These are phyloP conservation scores for Venturia pyrina DNA, from an alignment of 2,329 filamentous ascomycete species.

Conservation along the genomic window DNA sequence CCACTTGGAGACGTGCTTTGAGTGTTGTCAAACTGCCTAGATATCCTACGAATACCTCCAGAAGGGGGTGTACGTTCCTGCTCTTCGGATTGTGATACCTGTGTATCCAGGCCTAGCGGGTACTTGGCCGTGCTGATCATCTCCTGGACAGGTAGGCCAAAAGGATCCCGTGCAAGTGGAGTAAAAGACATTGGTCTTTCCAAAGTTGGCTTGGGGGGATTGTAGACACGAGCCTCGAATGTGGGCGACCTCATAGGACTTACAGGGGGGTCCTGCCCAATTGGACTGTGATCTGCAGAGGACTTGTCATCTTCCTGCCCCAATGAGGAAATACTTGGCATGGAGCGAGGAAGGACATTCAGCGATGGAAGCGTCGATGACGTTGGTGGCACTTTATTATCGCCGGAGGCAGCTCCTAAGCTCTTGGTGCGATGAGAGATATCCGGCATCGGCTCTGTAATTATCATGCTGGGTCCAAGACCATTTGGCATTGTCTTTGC, in stretches of 20 bases:
- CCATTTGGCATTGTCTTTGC: neutral
- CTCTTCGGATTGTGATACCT: neutral
- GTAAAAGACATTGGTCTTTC: conserved; percentile 22
- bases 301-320: neutral
- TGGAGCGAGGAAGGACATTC: neutral
- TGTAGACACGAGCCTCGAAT: neutral
- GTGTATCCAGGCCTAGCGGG: conserved; percentile 3
- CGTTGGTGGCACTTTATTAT: neutral
- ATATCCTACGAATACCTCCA: neutral
- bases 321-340: conserved; percentile 8
- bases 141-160: conserved; percentile 12
- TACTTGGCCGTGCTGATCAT: conserved; percentile 10
- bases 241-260: neutral
- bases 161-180: conserved; percentile 17
- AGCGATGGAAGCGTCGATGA: neutral
- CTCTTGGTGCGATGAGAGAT: neutral
- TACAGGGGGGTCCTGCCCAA: neutral
- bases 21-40: neutral
- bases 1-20: neutral
- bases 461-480: neutral
- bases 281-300: conserved; percentile 2
- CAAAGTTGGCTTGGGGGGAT: neutral
- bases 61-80: neutral
- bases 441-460: conserved; percentile 3
- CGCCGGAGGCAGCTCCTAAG: neutral